Evolutionary conservation across 1,139 yeast species (phyloP), one percentile per base, ranked within the genome.

Genomic region (Blastobotrys buckinghamii): DNA sequence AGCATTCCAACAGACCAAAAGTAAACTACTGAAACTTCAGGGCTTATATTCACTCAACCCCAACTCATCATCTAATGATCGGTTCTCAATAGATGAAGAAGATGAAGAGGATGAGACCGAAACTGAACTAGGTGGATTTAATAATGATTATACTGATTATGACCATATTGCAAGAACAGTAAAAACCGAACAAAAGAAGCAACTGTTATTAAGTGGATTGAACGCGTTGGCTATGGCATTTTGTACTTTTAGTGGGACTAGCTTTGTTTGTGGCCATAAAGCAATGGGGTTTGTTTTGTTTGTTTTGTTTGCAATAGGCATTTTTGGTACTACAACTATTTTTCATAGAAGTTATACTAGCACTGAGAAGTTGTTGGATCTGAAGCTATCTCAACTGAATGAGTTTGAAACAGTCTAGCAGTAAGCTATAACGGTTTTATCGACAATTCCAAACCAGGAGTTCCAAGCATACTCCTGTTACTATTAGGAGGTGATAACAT

Each of bases 201-300:
- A 27, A 30, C 20, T 32, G 10, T 19, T 26, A 2, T 19, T 44
- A 32, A 22, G 27, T 8, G 20, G 37, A 7, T 42, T 38, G 22
- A 38, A 42, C 42, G 16, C 19, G 12, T 16, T 44, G n/a, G 29
- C 47, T 2, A 44, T 44, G 38, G 24, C 26, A 7, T 38, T 30
- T 26, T 44, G 47, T 17, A 30, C 47, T 2, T 27, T 37, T 9
- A 38, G 42, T 9, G 47, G 27, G 13, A 39, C 30, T n/a, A 33
- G 24, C 17, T 44, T 44, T 44, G 47, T 34, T 1, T 44, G 47
- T 24, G 39, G 30, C n/a, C 26, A 44, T 17, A 44, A 44, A 24
- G 13, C 34, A n/a, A 15, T 19, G 9, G 47, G 47, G 32, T 44
- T 44, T 19, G n/a, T 44, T 9, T 34, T 30, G 8, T 44, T 44